Percentiles rank a stretch among this genome's conserved stretches.
These are phyloP conservation scores for Marasmius fiardii DNA, from an alignment of 1,284 basidiomycete species.

Conservation along the genomic window DNA sequence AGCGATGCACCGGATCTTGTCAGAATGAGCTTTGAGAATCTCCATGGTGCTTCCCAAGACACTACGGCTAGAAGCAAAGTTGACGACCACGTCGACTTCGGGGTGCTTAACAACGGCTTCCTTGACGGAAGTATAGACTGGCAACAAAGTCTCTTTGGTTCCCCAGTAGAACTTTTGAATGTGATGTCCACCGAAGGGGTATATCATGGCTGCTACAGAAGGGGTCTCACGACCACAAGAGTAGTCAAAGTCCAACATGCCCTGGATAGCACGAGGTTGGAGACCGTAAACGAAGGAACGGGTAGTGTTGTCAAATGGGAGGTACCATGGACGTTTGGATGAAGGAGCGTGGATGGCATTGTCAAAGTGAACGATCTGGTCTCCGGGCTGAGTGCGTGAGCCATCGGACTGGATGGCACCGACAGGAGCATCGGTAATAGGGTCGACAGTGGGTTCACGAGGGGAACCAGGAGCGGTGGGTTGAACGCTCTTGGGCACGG, in stretches of 20 bases:
- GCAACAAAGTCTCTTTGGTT: slow-evolving; percentile 96
- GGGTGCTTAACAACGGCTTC: slow-evolving; percentile 96
- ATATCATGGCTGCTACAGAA: slow-evolving; percentile 99
- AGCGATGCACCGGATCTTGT: slow-evolving; percentile 76
- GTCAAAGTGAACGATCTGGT: slow-evolving; percentile 89
- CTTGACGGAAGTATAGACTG: slow-evolving; percentile 92
- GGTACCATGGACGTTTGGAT: slow-evolving; percentile 68
- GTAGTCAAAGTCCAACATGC: slow-evolving; percentile 99
- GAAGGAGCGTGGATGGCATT: slow-evolving; percentile 30
- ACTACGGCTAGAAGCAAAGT: slow-evolving; percentile 94
- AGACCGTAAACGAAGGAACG: slow-evolving; percentile 98
- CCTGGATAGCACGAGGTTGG: slow-evolving; percentile 98
- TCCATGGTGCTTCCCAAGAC: slow-evolving; percentile 96
- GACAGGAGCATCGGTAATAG: slow-evolving; percentile 42
- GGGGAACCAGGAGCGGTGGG: slow-evolving; percentile 25
- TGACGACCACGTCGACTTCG: slow-evolving; percentile 97
- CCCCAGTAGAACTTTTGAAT: slow-evolving; percentile 99
- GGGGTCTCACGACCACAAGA: slow-evolving; percentile 93
- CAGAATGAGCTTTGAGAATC: slow-evolving; percentile 60
- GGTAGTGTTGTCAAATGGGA: slow-evolving; percentile 90
- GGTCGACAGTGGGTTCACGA: slow-evolving; percentile 29
- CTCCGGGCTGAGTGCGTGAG: slow-evolving; percentile 78
- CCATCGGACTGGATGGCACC: slow-evolving; percentile 82
- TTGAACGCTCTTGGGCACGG: slow-evolving; percentile 29
- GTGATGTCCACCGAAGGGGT: slow-evolving; percentile 99